phyloP scores from a whole-genome alignment of 352 stramenopile genomes.

The Phytophthora cajani region DNA sequence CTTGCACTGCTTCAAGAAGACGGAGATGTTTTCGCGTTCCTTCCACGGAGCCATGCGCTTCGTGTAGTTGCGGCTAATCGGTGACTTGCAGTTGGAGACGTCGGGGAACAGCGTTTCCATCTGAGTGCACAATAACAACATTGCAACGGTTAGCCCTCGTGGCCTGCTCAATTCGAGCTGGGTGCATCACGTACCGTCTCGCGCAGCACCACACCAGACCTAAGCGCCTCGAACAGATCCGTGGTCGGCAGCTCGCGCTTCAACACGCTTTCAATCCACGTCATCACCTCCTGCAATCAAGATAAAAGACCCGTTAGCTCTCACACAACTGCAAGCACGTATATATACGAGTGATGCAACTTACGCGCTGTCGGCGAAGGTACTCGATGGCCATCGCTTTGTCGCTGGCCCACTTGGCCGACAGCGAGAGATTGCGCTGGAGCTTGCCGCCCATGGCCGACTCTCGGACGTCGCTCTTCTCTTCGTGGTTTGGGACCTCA shows the following conservation, averaged over 20 bases:
- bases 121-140: slow-evolving; percentile 15
- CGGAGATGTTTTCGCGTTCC: slow-evolving; percentile 83
- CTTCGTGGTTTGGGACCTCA: slow-evolving; percentile 37
- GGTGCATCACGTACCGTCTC: slow-evolving; percentile 51
- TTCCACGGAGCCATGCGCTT: slow-evolving; percentile 83
- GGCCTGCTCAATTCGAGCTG: not conserved
- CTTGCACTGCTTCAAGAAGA: slow-evolving; percentile 86
- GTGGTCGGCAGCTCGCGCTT: slow-evolving; percentile 57
- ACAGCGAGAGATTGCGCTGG: slow-evolving; percentile 71
- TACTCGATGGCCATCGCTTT: slow-evolving; percentile 80
- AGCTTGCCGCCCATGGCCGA: slow-evolving; percentile 74
- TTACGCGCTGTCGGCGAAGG: slow-evolving; percentile 69
- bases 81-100: slow-evolving; percentile 55
- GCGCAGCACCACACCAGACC: slow-evolving; percentile 78
- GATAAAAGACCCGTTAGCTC: not conserved
- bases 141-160: not conserved
- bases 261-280: slow-evolving; percentile 79
- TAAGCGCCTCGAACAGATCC: slow-evolving; percentile 70
- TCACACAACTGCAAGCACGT: not conserved
- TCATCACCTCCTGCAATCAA: slow-evolving; percentile 59
- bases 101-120: slow-evolving; percentile 69
- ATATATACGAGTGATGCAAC: slow-evolving; percentile 5
- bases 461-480: slow-evolving; percentile 31
- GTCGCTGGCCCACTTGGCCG: slow-evolving; percentile 79
- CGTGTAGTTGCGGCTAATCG: slow-evolving; percentile 79